phyloP scores from a whole-genome alignment of 345 rosid species.

The Boechera retrofracta region DNA sequence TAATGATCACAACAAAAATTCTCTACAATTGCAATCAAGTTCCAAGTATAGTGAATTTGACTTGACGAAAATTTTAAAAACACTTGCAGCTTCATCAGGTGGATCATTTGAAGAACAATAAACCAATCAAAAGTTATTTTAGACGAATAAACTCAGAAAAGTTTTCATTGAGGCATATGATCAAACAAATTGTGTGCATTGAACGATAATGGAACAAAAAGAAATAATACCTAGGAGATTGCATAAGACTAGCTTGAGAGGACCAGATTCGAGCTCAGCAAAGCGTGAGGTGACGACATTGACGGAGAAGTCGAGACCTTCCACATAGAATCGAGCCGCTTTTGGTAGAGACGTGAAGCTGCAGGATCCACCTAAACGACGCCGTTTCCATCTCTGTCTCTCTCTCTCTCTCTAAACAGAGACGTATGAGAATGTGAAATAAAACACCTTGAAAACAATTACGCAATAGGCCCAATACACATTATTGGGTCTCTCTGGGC shows the following conservation, averaged over 20 bases:
- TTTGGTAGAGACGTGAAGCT: constrained; percentile 78
- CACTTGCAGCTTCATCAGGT: not conserved
- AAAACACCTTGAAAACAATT: not conserved
- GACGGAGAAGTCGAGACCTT: constrained; percentile 81
- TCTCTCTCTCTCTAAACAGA: not conserved
- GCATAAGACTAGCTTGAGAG: constrained; percentile 85
- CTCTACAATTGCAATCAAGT: not conserved
- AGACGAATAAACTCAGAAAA: not conserved
- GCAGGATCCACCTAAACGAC: constrained; percentile 88
- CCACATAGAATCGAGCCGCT: constrained; percentile 82
- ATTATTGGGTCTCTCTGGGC: not conserved
- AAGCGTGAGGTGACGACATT: constrained; percentile 82
- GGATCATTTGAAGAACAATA: not conserved
- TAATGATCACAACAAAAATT: constrained; percentile 16
- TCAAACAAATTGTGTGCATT: constrained; percentile 20
- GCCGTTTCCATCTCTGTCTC: constrained; percentile 55
- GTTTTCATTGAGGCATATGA: constrained; percentile 21
- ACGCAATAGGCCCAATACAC: not conserved
- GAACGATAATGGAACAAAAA: not conserved
- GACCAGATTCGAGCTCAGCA: constrained; percentile 86
- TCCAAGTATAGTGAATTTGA: not conserved
- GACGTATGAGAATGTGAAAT: not conserved
- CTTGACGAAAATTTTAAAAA: not conserved
- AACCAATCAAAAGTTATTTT: not conserved
- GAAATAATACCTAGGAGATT: constrained; percentile 56